These are phyloP conservation scores for Phytophthora constricta DNA, from an alignment of 352 stramenopile species.

Conservation along the genomic window DNA sequence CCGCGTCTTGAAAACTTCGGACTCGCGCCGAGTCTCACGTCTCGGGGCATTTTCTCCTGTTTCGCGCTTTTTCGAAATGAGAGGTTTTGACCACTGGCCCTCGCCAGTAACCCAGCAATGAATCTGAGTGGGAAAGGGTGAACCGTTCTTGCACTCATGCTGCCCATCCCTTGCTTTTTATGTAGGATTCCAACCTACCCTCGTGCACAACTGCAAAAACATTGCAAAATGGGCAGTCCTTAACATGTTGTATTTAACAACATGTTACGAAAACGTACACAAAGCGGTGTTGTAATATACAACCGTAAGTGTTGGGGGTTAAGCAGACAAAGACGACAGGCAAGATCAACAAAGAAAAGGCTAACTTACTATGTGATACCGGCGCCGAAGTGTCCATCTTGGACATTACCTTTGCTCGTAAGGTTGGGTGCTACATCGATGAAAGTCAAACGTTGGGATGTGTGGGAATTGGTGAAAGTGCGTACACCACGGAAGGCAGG, in stretches of 20 bases:
- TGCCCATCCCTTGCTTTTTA: background rate
- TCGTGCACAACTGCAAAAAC: constrained; percentile 12
- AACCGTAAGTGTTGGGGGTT: constrained; percentile 18
- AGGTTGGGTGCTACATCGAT: too few relatives aligned
- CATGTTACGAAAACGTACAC: constrained; percentile 11
- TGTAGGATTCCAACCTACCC: constrained; percentile 12
- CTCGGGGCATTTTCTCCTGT: background rate
- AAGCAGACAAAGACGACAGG: too few relatives aligned
- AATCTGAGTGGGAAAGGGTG: background rate
- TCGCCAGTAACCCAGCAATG: background rate
- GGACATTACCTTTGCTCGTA: too few relatives aligned
- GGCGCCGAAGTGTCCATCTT: too few relatives aligned
- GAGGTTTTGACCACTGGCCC: background rate
- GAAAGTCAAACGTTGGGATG: too few relatives aligned
- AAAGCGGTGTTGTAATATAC: constrained; percentile 14
- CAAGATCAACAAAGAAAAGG: too few relatives aligned
- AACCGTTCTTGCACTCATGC: background rate
- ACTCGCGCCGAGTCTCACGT: constrained; percentile 7
- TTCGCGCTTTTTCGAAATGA: background rate
- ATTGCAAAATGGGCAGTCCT: background rate
- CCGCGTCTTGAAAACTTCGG: constrained; percentile 6
- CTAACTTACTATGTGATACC: too few relatives aligned
- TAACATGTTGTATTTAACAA: constrained; percentile 19
- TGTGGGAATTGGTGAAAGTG: too few relatives aligned
- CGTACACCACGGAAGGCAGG: too few relatives aligned